These are phyloP conservation scores for Globisporangium abappressorium DNA, from an alignment of 352 stramenopile genomes.

Conservation along the genomic window DNA sequence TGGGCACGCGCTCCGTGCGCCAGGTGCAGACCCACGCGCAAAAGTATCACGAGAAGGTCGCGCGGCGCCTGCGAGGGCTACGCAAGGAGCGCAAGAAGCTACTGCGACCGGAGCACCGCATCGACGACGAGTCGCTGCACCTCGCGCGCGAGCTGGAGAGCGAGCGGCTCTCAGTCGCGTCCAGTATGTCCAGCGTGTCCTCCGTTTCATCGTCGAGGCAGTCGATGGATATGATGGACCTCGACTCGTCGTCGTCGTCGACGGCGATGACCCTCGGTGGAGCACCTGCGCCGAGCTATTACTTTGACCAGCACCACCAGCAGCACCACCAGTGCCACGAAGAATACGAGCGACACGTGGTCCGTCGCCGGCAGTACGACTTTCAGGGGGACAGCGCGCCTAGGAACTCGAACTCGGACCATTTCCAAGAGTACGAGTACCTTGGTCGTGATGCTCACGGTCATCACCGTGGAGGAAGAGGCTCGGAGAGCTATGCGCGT, in stretches of 20 bases:
- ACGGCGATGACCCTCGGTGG: neutral
- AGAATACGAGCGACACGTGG: neutral
- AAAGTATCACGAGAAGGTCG: slow-evolving; percentile 75
- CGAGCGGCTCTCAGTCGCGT: slow-evolving; percentile 1
- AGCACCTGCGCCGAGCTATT: neutral
- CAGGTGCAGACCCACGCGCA: slow-evolving; percentile 61
- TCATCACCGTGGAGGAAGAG: neutral
- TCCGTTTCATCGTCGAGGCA: slow-evolving; percentile 1
- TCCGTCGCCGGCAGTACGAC: neutral
- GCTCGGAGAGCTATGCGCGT: neutral
- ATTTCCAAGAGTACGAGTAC: slow-evolving; percentile 6
- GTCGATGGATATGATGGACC: neutral
- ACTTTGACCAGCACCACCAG: neutral
- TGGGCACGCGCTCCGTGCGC: slow-evolving; percentile 37
- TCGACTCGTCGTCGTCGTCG: neutral
- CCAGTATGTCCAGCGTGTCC: neutral
- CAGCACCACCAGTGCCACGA: neutral
- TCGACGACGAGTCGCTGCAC: slow-evolving; percentile 37
- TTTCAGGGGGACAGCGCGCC: neutral
- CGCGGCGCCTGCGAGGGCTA: slow-evolving; percentile 48
- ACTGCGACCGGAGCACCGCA: slow-evolving; percentile 46
- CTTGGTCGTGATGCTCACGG: neutral
- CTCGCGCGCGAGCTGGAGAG: slow-evolving; percentile 18
- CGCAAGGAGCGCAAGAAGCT: slow-evolving; percentile 60
- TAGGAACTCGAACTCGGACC: neutral